phyloP scores from a whole-genome alignment of 148 eudicot species.

The Rhododendron kiyosumense region DNA sequence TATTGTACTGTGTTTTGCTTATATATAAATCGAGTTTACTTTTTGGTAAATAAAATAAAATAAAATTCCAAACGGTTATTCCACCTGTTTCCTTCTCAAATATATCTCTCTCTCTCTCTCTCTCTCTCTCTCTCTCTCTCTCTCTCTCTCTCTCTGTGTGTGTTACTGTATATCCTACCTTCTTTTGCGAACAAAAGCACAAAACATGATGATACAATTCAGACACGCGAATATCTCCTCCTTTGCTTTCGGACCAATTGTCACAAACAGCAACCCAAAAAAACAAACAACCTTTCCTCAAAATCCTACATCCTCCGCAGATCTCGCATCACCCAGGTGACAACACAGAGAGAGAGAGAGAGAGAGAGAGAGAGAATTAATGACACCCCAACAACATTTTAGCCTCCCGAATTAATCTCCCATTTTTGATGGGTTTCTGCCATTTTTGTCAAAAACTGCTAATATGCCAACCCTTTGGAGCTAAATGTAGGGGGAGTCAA shows the following conservation, averaged over 20 bases:
- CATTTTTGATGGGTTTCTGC: neutral
- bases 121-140: neutral
- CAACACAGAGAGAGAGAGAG: neutral
- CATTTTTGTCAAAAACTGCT: neutral
- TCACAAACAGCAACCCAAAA: slow-evolving; percentile 2
- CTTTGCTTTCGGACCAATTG: slow-evolving; percentile 7
- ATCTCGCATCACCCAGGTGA: slow-evolving; percentile 17
- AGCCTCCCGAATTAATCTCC: slow-evolving; percentile 14
- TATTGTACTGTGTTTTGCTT: too few relatives aligned
- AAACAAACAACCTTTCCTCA: neutral
- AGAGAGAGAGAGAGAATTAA: slow-evolving; percentile 10
- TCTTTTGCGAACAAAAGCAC: slow-evolving; percentile 15
- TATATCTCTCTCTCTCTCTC: neutral
- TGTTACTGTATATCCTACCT: too few relatives aligned
- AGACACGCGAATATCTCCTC: slow-evolving; percentile 21
- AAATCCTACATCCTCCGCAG: slow-evolving; percentile 16
- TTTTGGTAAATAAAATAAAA: too few relatives aligned
- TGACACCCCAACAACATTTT: slow-evolving; percentile 11
- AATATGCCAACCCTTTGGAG: slow-evolving; percentile 13
- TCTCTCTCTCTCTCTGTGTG: neutral
- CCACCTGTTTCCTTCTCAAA: neutral
- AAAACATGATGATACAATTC: slow-evolving; percentile 12
- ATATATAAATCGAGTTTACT: too few relatives aligned
- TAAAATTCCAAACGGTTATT: neutral
- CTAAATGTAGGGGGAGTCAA: slow-evolving; percentile 10